Conservation (phyloP, 306 rosid genomes). For the Trichosanthes truncata region DNA sequence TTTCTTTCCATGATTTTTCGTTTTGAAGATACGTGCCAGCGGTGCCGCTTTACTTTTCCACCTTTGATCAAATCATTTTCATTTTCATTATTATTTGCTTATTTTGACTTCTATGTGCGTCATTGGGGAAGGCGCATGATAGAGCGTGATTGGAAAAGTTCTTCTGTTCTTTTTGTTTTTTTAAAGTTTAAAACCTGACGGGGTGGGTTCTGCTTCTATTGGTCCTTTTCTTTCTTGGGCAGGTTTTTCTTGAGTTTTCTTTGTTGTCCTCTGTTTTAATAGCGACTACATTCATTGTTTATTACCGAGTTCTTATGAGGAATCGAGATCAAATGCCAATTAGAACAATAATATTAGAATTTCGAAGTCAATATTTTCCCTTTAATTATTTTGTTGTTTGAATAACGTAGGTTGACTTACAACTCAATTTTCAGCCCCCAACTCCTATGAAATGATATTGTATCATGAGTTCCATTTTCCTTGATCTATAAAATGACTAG, state of each 20-base stretch:
- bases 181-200: neutral
- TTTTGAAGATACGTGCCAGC: neutral
- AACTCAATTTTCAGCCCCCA: neutral
- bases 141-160: neutral
- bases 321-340: neutral
- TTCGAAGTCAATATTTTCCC: neutral
- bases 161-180: neutral
- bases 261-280: neutral
- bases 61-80: neutral
- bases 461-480: neutral
- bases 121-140: neutral
- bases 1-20: neutral
- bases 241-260: neutral
- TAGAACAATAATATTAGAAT: neutral
- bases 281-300: neutral
- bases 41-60: neutral
- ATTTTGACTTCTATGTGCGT: neutral
- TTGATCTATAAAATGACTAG: neutral
- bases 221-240: neutral
- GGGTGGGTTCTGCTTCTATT: neutral
- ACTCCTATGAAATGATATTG: neutral
- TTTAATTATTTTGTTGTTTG: neutral
- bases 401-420: neutral
- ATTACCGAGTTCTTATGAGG: neutral
- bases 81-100: neutral